Percentiles rank a stretch among this genome's conserved stretches.
Conservation (phyloP, 2,329 filamentous ascomycete species). For the Cytospora piceicola region DNA sequence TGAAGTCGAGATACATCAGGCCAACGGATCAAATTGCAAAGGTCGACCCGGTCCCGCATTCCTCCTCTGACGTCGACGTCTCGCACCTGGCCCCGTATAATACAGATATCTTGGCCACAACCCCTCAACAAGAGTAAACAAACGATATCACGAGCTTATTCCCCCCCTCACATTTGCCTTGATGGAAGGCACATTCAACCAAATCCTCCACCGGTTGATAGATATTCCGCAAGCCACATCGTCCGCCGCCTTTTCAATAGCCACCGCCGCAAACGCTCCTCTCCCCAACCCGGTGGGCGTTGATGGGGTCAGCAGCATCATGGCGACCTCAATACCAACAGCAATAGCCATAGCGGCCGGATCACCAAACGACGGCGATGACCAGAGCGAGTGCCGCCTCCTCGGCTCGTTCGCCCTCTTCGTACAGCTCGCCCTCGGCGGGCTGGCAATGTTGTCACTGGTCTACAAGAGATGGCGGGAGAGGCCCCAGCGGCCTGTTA, state of each 20-base stretch:
- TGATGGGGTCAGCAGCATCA: constrained; percentile 10
- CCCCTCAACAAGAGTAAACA: not conserved
- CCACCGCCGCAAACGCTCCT: constrained; percentile 23
- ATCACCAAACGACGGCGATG: constrained; percentile 44
- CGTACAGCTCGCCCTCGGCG: constrained; percentile 85
- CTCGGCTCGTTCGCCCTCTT: constrained; percentile 89
- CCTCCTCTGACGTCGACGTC: constrained; percentile 27
- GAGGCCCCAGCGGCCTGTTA: constrained; percentile 85
- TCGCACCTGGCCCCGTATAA: constrained; percentile 14
- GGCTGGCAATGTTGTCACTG: constrained; percentile 79
- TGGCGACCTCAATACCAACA: constrained; percentile 14
- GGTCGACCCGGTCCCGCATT: constrained; percentile 22
- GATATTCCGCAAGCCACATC: constrained; percentile 16
- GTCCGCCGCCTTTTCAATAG: constrained; percentile 24
- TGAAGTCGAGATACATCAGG: not conserved
- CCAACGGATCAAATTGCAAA: constrained; percentile 4
- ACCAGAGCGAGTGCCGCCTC: constrained; percentile 79
- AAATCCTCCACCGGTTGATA: constrained; percentile 14
- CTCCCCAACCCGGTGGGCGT: constrained; percentile 15
- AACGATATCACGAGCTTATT: not conserved
- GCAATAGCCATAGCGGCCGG: constrained; percentile 15
- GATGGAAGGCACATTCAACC: constrained; percentile 14
- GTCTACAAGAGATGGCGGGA: constrained; percentile 95
- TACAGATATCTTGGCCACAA: constrained; percentile 1
- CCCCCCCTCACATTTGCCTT: constrained; percentile 13